Evolutionary conservation across 345 rosid genomes (phyloP).

Genomic region (Lepidium africanum): DNA sequence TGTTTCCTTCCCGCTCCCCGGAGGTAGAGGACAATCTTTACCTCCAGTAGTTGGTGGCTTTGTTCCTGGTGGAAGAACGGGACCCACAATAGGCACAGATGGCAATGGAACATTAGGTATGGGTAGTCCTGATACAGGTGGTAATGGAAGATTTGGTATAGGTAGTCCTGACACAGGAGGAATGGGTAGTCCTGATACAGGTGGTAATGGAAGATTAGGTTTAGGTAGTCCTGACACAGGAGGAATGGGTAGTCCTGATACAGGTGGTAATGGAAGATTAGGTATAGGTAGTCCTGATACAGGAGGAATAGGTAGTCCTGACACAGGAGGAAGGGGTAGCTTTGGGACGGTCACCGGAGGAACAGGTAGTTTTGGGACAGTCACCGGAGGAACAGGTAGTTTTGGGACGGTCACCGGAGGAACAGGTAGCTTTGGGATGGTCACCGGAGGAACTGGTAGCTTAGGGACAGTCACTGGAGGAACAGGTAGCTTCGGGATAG

Average conservation of each 20-base stretch:
- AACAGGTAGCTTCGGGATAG: constrained; percentile 9
- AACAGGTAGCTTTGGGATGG: neutral
- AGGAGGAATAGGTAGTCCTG: neutral
- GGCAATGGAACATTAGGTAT: constrained; percentile 26
- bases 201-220: neutral
- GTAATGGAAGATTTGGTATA: neutral
- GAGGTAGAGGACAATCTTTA: constrained; percentile 35
- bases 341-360: constrained; percentile 15
- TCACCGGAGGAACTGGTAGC: constrained; percentile 10
- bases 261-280: neutral
- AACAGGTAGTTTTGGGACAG: neutral
- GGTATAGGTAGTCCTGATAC: neutral
- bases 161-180: constrained; percentile 13
- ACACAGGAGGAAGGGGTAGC: neutral
- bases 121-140: neutral
- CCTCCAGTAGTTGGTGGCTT: constrained; percentile 15
- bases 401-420: constrained; percentile 24
- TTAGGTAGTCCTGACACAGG: neutral
- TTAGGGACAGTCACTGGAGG: constrained; percentile 24
- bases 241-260: constrained; percentile 1
- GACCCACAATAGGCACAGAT: constrained; percentile 24
- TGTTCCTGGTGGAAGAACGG: constrained; percentile 19
- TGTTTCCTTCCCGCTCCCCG: constrained; percentile 21
- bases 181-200: neutral
- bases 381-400: neutral